Evolutionary conservation across 2,329 filamentous ascomycete genomes (phyloP).

Genomic region (Escovopsis sp.): DNA sequence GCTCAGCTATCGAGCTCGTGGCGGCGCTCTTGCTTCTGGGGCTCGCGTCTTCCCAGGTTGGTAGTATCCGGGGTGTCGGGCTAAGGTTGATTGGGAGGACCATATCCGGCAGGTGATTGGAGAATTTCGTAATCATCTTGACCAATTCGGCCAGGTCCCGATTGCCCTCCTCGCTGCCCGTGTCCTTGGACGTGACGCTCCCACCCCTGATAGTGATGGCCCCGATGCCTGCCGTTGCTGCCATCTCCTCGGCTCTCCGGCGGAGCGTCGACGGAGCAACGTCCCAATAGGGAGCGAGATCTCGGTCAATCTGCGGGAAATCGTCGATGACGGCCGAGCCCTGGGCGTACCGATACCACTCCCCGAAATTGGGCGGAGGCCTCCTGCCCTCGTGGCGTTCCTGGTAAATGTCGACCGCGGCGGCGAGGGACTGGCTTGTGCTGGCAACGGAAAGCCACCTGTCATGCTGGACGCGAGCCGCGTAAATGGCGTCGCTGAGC

Average conservation of each 20-base stretch:
- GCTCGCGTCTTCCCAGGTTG: conserved; percentile 45
- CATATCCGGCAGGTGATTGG: conserved; percentile 65
- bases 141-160: conserved; percentile 30
- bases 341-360: conserved; percentile 69
- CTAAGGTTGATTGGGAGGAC: conserved; percentile 70
- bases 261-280: conserved; percentile 54
- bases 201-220: conserved; percentile 49
- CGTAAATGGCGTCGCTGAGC: conserved; percentile 34
- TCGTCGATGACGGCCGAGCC: conserved; percentile 64
- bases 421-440: conserved; percentile 30
- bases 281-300: conserved; percentile 65
- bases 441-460: conserved; percentile 34
- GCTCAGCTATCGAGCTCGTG: conserved; percentile 14
- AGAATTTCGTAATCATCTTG: conserved; percentile 57
- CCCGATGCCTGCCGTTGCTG: conserved; percentile 28
- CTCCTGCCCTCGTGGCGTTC: conserved; percentile 45
- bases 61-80: conserved; percentile 20
- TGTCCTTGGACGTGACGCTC: conserved; percentile 30
- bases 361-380: conserved; percentile 69
- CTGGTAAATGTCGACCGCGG: conserved; percentile 34
- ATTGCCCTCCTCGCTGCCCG: conserved; percentile 17
- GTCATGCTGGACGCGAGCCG: conserved; percentile 30
- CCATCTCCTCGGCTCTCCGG: conserved; percentile 32
- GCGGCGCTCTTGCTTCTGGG: conserved; percentile 8
- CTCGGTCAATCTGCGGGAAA: conserved; percentile 64